phyloP scores from a whole-genome alignment of 805 yeast genomes.

The Saturnispora saitoi region DNA sequence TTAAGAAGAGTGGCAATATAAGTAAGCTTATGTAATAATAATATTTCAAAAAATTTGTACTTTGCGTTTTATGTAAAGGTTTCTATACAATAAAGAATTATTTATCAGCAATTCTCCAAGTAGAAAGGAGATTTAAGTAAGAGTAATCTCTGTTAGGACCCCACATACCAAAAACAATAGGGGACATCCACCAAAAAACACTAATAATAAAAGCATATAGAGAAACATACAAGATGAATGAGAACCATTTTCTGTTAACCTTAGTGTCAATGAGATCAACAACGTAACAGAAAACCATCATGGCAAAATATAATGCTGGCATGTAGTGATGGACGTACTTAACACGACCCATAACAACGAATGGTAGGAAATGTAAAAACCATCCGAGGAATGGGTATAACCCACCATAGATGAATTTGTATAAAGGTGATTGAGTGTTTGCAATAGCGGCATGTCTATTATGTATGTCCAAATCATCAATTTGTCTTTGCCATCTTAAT shows the following conservation, averaged over 20 bases:
- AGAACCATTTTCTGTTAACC: slow-evolving; percentile 18
- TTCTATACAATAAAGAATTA: not conserved
- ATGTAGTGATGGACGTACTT: slow-evolving; percentile 94
- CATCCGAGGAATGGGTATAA: slow-evolving; percentile 83
- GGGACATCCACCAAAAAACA: slow-evolving; percentile 51
- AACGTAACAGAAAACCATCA: slow-evolving; percentile 60
- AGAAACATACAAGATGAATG: slow-evolving; percentile 32
- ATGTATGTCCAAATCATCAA: slow-evolving; percentile 41
- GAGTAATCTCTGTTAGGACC: slow-evolving; percentile 41
- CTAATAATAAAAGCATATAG: slow-evolving; percentile 47
- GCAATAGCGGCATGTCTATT: slow-evolving; percentile 11
- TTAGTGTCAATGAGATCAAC: slow-evolving; percentile 33
- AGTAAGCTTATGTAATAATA: not conserved
- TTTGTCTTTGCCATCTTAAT: slow-evolving; percentile 80
- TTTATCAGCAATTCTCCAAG: slow-evolving; percentile 39
- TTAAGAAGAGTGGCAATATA: not conserved
- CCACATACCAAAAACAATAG: slow-evolving; percentile 75
- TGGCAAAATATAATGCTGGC: slow-evolving; percentile 92
- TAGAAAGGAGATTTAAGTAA: slow-evolving; percentile 43
- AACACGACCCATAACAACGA: slow-evolving; percentile 90
- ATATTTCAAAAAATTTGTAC: not conserved
- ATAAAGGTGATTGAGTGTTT: slow-evolving; percentile 12
- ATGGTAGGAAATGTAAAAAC: slow-evolving; percentile 83
- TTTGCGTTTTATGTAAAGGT: not conserved
- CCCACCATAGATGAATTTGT: slow-evolving; percentile 50